Percentiles rank a stretch among this genome's conserved stretches.
Conservation (phyloP, 768 basidiomycete genomes). For the Mycena crocata region DNA sequence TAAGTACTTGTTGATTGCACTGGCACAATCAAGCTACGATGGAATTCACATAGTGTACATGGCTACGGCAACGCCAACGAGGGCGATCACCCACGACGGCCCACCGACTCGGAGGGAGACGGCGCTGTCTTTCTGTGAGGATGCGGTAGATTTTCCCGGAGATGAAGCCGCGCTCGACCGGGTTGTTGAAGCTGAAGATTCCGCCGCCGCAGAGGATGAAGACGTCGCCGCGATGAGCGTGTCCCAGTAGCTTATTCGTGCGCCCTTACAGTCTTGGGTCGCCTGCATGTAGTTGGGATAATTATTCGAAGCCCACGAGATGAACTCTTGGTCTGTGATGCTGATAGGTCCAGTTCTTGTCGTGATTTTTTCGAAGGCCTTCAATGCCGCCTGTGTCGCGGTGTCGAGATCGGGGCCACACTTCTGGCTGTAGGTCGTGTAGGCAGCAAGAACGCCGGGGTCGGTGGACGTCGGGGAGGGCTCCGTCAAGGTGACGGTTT, state of each 20-base stretch:
- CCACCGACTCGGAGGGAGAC: too few species aligned
- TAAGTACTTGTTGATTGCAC: too few species aligned
- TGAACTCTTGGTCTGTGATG: background rate
- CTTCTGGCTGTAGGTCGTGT: constrained; percentile 2
- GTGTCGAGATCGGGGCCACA: background rate
- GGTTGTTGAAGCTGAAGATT: background rate
- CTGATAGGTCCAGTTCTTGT: background rate
- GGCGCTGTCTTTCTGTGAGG: too few species aligned
- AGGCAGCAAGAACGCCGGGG: background rate
- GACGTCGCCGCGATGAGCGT: background rate
- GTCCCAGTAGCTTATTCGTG: background rate
- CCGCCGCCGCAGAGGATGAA: background rate
- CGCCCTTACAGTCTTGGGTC: background rate
- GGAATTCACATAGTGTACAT: too few species aligned
- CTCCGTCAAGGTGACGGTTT: background rate
- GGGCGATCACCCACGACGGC: background rate
- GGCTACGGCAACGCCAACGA: background rate
- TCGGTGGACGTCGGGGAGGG: constrained; percentile 1
- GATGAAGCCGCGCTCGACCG: background rate
- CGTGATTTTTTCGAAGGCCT: background rate
- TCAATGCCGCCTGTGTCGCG: background rate
- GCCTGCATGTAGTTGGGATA: background rate
- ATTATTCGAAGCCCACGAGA: background rate
- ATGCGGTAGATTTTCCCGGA: background rate
- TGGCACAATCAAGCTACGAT: too few species aligned